These are phyloP conservation scores for Oryza glaberrima DNA, from an alignment of 176 grass and related monocot species.

Conservation along the genomic window DNA sequence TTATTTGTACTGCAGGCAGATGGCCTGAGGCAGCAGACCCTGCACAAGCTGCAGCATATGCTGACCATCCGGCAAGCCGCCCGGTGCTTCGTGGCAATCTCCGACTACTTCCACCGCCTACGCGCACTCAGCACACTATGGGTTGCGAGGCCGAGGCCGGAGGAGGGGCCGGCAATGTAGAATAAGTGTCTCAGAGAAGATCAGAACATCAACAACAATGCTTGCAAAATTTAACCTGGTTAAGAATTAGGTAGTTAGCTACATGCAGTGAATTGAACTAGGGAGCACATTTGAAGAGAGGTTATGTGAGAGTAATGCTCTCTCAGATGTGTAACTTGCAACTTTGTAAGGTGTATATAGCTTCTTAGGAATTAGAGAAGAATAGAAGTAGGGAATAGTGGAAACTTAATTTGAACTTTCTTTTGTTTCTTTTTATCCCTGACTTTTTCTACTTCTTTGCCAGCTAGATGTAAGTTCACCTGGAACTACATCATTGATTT, in stretches of 20 bases:
- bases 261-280: neutral
- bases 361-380: conserved; percentile 34
- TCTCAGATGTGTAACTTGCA: conserved; percentile 36
- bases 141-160: conserved; percentile 41
- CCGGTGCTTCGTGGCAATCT: conserved; percentile 43
- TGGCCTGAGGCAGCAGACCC: conserved; percentile 51
- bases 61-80: conserved; percentile 44
- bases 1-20: conserved; percentile 45
- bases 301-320: conserved; percentile 14
- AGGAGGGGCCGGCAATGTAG: conserved; percentile 22
- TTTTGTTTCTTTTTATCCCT: neutral
- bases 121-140: conserved; percentile 53
- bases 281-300: conserved; percentile 27
- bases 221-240: conserved; percentile 31
- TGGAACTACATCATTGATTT: neutral
- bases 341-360: conserved; percentile 51
- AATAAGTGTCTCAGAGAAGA: neutral
- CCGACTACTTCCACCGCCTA: conserved; percentile 62
- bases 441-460: conserved; percentile 6
- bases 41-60: conserved; percentile 55
- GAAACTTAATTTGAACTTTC: neutral
- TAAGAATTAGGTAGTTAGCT: neutral
- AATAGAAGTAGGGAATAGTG: conserved; percentile 34
- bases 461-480: conserved; percentile 10
- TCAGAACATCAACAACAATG: conserved; percentile 4